A percentile compares a stretch with the other conserved stretches of the same genome.
Evolutionary conservation across 371 early-diverging fungal species (phyloP).

Genomic region (Saksenaea oblongispora): DNA sequence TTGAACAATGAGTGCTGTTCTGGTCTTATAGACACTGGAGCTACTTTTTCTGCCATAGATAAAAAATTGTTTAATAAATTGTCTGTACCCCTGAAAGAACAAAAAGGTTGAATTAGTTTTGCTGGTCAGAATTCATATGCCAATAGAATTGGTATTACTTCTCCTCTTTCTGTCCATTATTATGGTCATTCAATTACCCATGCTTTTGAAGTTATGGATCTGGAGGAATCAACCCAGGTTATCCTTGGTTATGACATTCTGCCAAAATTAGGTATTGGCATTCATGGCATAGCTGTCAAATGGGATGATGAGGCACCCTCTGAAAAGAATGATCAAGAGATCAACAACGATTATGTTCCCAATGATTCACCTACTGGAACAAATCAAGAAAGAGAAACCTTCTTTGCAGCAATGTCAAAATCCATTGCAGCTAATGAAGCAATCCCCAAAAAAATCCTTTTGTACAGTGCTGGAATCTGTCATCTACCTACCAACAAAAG

Average conservation of each 20-base stretch:
- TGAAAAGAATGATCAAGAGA: neutral
- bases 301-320: neutral
- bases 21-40: too few species aligned
- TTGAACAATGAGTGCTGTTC: too few species aligned
- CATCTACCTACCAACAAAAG: conserved; percentile 5
- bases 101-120: too few species aligned
- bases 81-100: too few species aligned
- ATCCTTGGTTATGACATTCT: conserved; percentile 11
- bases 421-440: conserved; percentile 7
- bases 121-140: neutral
- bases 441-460: conserved; percentile 8
- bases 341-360: conserved; percentile 6
- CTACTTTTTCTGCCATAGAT: too few species aligned
- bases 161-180: neutral
- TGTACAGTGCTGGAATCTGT: conserved; percentile 18
- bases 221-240: neutral
- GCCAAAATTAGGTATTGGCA: conserved; percentile 7
- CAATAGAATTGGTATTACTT: neutral
- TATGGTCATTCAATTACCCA: neutral
- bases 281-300: conserved; percentile 9
- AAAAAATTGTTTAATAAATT: too few species aligned
- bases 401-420: conserved; percentile 2
- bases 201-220: conserved; percentile 4
- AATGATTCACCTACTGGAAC: conserved; percentile 20
- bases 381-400: conserved; percentile 7